Percentiles rank a stretch among this genome's conserved stretches.
Evolutionary conservation across 768 basidiomycete species (phyloP).

Genomic region (Boletus rubroflammeus): DNA sequence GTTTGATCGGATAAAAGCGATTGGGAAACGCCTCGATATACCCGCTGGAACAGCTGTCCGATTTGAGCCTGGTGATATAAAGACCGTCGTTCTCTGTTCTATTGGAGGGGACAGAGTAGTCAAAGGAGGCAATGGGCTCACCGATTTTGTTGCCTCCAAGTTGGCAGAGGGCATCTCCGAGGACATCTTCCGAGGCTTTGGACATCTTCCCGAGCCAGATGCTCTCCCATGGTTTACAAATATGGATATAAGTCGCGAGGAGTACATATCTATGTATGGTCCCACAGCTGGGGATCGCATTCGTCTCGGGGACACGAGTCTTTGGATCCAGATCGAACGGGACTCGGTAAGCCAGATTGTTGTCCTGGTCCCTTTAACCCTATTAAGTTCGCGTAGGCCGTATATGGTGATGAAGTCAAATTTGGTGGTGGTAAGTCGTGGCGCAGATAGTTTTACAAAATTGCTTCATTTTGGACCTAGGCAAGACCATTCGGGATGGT

Average conservation of each 20-base stretch:
- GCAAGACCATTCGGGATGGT: conserved; percentile 92
- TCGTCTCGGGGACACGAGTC: conserved; percentile 79
- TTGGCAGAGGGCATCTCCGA: conserved; percentile 36
- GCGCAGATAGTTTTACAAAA: not conserved
- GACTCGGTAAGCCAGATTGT: conserved; percentile 54
- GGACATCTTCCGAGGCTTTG: conserved; percentile 49
- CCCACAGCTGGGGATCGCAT: conserved; percentile 91
- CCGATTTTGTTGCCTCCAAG: conserved; percentile 41
- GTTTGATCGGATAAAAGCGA: conserved; percentile 80
- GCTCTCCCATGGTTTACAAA: conserved; percentile 49
- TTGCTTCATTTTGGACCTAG: conserved; percentile 34
- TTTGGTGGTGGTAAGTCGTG: conserved; percentile 79
- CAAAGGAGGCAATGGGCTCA: conserved; percentile 76
- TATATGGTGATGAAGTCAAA: conserved; percentile 96
- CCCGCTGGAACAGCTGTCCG: conserved; percentile 93
- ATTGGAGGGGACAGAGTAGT: conserved; percentile 72
- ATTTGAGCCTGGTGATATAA: conserved; percentile 90
- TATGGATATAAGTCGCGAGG: conserved; percentile 58
- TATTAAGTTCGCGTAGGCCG: conserved; percentile 46
- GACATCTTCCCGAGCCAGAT: conserved; percentile 64
- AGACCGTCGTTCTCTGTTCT: conserved; percentile 76
- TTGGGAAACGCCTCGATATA: conserved; percentile 88
- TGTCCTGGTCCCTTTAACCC: not conserved
- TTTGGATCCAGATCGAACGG: conserved; percentile 91
- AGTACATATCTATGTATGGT: conserved; percentile 92